phyloP scores from a whole-genome alignment of 2,329 filamentous ascomycete species.

The Xylaria hypoxylon region DNA sequence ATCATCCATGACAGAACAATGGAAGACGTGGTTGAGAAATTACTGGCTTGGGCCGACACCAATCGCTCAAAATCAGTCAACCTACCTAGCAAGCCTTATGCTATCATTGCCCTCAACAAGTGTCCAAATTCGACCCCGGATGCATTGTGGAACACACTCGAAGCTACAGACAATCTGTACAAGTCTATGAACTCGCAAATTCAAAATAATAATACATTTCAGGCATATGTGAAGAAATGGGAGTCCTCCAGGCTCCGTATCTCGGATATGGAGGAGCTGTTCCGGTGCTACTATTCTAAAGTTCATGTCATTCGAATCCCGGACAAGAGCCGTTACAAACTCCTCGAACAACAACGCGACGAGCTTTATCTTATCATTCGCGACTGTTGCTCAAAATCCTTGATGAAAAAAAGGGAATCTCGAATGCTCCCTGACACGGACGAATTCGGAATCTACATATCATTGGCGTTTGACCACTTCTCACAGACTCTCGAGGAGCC shows the following conservation, averaged over 20 bases:
- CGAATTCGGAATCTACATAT: slow-evolving; percentile 1
- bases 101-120: slow-evolving; percentile 16
- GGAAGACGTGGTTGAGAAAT: slow-evolving; percentile 17
- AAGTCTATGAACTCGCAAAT: slow-evolving; percentile 14
- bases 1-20: slow-evolving; percentile 3
- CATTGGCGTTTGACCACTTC: slow-evolving; percentile 18
- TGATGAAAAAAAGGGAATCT: not conserved
- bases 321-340: slow-evolving; percentile 13
- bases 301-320: slow-evolving; percentile 8
- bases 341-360: not conserved
- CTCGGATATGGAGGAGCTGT: slow-evolving; percentile 12
- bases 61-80: slow-evolving; percentile 14
- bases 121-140: not conserved
- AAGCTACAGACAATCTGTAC: slow-evolving; percentile 11
- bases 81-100: slow-evolving; percentile 18
- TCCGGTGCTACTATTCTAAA: slow-evolving; percentile 8
- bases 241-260: not conserved
- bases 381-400: not conserved
- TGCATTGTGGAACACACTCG: slow-evolving; percentile 3
- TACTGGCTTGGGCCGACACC: slow-evolving; percentile 6
- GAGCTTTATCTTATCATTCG: not conserved
- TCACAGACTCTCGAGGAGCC: slow-evolving; percentile 17
- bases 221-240: slow-evolving; percentile 10
- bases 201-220: slow-evolving; percentile 9
- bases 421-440: slow-evolving; percentile 11